Evolutionary conservation across 2,329 filamentous ascomycete species (phyloP).

Genomic region (Fusarium albosuccineum): DNA sequence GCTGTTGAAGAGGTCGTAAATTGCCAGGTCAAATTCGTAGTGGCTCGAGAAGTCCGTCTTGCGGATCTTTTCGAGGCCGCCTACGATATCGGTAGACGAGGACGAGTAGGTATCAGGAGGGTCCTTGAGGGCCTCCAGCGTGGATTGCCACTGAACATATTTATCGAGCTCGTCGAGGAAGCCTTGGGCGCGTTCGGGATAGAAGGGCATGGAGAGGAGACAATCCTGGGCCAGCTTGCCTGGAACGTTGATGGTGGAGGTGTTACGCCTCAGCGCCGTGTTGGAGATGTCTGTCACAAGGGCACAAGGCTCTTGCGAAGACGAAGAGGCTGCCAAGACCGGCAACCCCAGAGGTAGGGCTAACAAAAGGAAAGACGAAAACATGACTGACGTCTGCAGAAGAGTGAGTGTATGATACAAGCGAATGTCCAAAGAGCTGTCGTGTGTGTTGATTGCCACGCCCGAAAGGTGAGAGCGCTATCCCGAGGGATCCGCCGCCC

Average conservation of each 20-base stretch:
- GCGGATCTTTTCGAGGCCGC: slow-evolving; percentile 8
- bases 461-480: slow-evolving; percentile 5
- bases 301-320: background rate
- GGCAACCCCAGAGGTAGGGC: background rate
- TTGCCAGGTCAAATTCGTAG: slow-evolving; percentile 15
- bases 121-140: slow-evolving; percentile 24
- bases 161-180: slow-evolving; percentile 11
- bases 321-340: background rate
- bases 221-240: slow-evolving; percentile 6
- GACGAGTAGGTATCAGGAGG: slow-evolving; percentile 23
- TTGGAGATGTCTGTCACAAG: background rate
- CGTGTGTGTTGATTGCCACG: slow-evolving; percentile 17
- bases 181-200: background rate
- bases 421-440: background rate
- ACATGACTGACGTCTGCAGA: no score
- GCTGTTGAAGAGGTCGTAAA: slow-evolving; percentile 5
- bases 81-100: slow-evolving; percentile 16
- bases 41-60: background rate
- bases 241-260: background rate
- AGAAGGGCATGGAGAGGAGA: slow-evolving; percentile 11
- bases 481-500: background rate
- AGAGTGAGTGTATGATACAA: no score
- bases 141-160: slow-evolving; percentile 26
- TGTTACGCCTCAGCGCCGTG: background rate
- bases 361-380: background rate